These are phyloP conservation scores for Lecanoromycetidae sp. DNA, from an alignment of 2,329 filamentous ascomycete species.

Conservation along the genomic window DNA sequence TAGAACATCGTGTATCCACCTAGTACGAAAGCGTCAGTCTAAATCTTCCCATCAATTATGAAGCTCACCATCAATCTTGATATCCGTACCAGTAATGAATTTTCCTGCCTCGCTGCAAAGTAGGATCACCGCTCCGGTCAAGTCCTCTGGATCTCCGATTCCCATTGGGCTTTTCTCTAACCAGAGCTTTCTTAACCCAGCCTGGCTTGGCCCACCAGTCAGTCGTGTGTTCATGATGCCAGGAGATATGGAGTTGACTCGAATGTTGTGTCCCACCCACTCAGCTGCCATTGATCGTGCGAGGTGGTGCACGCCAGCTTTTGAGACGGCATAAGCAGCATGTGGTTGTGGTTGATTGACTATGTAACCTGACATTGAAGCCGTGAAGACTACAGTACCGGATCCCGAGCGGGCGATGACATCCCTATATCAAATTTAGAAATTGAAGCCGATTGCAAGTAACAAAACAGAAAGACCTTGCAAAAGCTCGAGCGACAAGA, in stretches of 20 bases:
- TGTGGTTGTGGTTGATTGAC: constrained; percentile 66
- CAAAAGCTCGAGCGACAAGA: constrained; percentile 11
- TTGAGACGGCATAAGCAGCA: constrained; percentile 58
- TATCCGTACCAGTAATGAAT: constrained; percentile 56
- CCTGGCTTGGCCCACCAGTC: constrained; percentile 51
- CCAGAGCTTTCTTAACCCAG: constrained; percentile 44
- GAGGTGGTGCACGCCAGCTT: constrained; percentile 53
- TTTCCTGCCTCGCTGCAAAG: constrained; percentile 47
- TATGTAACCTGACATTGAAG: constrained; percentile 54
- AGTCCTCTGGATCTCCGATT: constrained; percentile 52
- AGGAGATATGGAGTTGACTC: constrained; percentile 57
- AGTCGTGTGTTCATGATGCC: constrained; percentile 69
- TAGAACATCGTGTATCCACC: constrained; percentile 16
- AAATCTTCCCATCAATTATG: neutral
- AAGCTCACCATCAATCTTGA: constrained; percentile 24
- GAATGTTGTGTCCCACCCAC: constrained; percentile 58
- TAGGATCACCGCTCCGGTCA: constrained; percentile 51
- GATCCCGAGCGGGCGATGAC: constrained; percentile 40
- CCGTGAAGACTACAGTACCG: constrained; percentile 54
- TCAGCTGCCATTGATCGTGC: constrained; percentile 57
- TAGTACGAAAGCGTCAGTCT: too few species aligned
- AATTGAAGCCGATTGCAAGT: neutral
- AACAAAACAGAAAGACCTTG: neutral
- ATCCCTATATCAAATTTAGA: constrained; percentile 23
- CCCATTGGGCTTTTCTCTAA: constrained; percentile 48